phyloP scores from a whole-genome alignment of 768 basidiomycete species.

The Russula sp. region DNA sequence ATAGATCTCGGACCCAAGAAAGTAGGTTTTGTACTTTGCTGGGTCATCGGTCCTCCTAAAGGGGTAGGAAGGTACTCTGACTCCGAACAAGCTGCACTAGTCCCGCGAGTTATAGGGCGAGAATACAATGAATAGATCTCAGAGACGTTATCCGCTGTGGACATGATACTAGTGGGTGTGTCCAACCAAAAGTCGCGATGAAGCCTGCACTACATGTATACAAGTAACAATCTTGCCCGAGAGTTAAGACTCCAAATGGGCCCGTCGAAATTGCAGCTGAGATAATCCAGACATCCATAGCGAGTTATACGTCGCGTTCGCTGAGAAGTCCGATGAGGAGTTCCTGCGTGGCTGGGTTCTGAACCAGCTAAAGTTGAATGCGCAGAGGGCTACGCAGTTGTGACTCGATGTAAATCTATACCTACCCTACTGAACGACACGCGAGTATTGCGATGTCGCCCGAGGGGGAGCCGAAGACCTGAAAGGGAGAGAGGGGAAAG shows the following conservation, averaged over 20 bases:
- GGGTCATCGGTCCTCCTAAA: background rate
- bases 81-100: background rate
- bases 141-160: constrained; percentile 16
- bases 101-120: constrained; percentile 4
- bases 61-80: constrained; percentile 14
- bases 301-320: no score
- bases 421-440: no score
- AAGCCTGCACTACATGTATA: background rate
- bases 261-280: background rate
- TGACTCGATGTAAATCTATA: no score
- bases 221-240: background rate
- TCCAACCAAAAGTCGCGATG: background rate
- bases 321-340: no score
- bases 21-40: background rate
- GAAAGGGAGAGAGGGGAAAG: no score
- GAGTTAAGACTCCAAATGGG: background rate
- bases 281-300: background rate
- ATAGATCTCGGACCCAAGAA: constrained; percentile 15
- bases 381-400: no score
- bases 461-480: no score
- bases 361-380: no score
- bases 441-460: no score
- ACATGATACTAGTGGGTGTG: background rate
- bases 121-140: constrained; percentile 22
- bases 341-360: no score